These are phyloP conservation scores for Olyra latifolia DNA, from an alignment of 176 grass and related monocot species.

Conservation along the genomic window DNA sequence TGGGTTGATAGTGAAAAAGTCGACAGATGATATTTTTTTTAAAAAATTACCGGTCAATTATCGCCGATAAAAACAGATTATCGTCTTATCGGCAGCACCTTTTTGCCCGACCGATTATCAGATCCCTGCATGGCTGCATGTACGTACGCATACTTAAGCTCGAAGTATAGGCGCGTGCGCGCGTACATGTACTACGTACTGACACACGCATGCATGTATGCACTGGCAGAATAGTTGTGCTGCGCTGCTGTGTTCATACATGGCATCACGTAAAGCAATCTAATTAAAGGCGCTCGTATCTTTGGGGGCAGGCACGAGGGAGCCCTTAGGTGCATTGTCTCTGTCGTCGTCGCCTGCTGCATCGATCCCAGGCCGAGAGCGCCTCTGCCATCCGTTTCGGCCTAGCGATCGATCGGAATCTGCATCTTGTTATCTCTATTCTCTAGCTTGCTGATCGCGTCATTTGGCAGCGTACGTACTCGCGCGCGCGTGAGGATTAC, in stretches of 20 bases:
- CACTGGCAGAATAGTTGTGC: neutral
- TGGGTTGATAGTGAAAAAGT: too few species aligned
- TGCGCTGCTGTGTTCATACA: neutral
- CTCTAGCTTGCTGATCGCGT: too few species aligned
- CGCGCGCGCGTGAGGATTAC: too few species aligned
- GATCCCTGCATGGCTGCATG: too few species aligned
- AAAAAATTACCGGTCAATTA: too few species aligned
- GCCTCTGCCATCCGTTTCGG: neutral
- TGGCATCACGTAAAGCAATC: conserved; percentile 7
- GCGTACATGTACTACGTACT: too few species aligned
- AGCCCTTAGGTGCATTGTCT: conserved; percentile 13
- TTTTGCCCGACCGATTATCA: too few species aligned
- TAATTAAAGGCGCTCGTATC: neutral
- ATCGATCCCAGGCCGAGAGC: neutral
- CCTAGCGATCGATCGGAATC: neutral
- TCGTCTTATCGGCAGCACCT: too few species aligned
- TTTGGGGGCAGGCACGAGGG: too few species aligned
- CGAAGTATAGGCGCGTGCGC: neutral
- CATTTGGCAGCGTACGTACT: neutral
- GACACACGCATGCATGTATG: neutral
- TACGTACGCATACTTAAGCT: neutral
- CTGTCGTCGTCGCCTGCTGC: neutral
- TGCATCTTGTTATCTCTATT: neutral
- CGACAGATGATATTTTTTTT: too few species aligned
- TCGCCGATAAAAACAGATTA: too few species aligned